Conservation (phyloP, 2,329 filamentous ascomycete species). For the Sporothrix sp. region DNA sequence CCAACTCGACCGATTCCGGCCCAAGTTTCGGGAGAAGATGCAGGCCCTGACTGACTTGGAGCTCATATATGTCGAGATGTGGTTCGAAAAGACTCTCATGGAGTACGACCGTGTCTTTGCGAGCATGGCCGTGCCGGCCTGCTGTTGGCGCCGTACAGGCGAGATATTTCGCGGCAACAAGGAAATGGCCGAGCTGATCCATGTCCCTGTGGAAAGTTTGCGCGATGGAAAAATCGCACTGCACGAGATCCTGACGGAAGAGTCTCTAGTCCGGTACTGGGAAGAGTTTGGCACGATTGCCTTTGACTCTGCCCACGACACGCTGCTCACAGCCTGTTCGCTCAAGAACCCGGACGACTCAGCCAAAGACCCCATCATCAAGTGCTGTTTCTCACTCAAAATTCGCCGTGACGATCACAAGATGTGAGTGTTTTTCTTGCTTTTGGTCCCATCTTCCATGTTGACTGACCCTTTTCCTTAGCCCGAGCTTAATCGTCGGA, state of each 20-base stretch:
- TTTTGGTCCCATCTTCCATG: background rate
- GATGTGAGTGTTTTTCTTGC: slow-evolving; percentile 55
- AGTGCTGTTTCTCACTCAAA: slow-evolving; percentile 96
- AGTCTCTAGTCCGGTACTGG: slow-evolving; percentile 94
- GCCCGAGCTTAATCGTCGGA: slow-evolving; percentile 87
- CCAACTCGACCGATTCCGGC: slow-evolving; percentile 85
- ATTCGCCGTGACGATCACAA: slow-evolving; percentile 92
- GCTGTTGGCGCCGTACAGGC: slow-evolving; percentile 91
- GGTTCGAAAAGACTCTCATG: slow-evolving; percentile 94
- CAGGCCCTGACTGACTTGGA: slow-evolving; percentile 89
- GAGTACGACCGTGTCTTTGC: slow-evolving; percentile 98
- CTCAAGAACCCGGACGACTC: slow-evolving; percentile 70
- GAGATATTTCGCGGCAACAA: slow-evolving; percentile 97
- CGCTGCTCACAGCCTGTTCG: slow-evolving; percentile 85
- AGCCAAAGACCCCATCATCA: slow-evolving; percentile 62
- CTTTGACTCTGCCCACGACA: slow-evolving; percentile 89
- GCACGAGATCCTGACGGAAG: slow-evolving; percentile 91
- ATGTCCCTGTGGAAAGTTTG: slow-evolving; percentile 81
- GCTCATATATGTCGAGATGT: slow-evolving; percentile 93
- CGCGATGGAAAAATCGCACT: slow-evolving; percentile 90
- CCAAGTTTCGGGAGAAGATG: slow-evolving; percentile 92
- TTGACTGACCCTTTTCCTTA: slow-evolving; percentile 33
- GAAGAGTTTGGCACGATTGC: slow-evolving; percentile 98
- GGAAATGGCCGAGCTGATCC: slow-evolving; percentile 95
- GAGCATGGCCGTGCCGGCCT: slow-evolving; percentile 96